Percentiles rank a stretch among this genome's conserved stretches.
These are phyloP conservation scores for Macadamia tetraphylla DNA, from an alignment of 164 flowering plant species.

Conservation along the genomic window DNA sequence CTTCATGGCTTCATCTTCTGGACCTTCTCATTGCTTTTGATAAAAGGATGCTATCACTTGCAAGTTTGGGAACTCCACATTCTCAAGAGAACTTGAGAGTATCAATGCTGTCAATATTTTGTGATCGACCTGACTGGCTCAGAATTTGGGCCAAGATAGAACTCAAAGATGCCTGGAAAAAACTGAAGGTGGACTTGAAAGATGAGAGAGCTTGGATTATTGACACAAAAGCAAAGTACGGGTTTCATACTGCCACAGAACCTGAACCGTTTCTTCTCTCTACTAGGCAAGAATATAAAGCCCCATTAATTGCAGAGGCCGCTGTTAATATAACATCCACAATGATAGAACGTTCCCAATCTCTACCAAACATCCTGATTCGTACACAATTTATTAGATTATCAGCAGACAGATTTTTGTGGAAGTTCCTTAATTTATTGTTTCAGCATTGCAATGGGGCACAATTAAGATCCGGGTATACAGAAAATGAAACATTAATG, in stretches of 20 bases:
- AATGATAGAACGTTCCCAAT: conserved; percentile 45
- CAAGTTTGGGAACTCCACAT: conserved; percentile 26
- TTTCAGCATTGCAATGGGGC: conserved; percentile 25
- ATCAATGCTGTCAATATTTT: conserved; percentile 41
- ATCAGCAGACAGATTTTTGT: conserved; percentile 37
- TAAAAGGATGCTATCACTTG: conserved; percentile 45
- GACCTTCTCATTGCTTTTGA: conserved; percentile 53
- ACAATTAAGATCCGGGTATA: conserved; percentile 13
- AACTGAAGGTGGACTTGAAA: conserved; percentile 40
- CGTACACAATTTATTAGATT: conserved; percentile 41
- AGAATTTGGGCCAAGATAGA: conserved; percentile 63
- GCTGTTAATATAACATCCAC: conserved; percentile 34
- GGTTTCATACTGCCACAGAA: conserved; percentile 6
- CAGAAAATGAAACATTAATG: conserved; percentile 21
- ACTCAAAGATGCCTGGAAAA: conserved; percentile 48
- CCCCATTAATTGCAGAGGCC: conserved; percentile 45
- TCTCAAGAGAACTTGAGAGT: conserved; percentile 7
- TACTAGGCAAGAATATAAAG: conserved; percentile 42
- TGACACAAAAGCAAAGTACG: conserved; percentile 8
- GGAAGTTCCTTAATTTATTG: conserved; percentile 38
- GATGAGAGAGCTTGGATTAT: conserved; percentile 44
- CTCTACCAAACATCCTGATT: conserved; percentile 29
- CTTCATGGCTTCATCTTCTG: conserved; percentile 61
- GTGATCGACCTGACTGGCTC: conserved; percentile 53
- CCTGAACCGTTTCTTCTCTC: conserved; percentile 28